Evolutionary conservation across 2,329 filamentous ascomycete genomes (phyloP).

Genomic region (Westerdykella ornata): DNA sequence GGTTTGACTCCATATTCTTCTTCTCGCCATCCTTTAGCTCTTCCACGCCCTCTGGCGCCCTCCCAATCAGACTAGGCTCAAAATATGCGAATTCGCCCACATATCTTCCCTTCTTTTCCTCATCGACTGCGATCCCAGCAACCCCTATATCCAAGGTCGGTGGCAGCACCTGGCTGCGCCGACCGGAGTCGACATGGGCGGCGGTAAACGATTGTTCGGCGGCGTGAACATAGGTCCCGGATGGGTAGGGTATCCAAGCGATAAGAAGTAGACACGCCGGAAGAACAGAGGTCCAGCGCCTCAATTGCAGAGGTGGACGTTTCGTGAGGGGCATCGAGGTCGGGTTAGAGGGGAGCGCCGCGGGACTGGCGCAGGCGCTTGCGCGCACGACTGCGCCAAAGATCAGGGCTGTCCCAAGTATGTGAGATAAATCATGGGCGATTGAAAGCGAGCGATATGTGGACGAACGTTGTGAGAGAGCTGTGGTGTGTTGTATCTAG

Average conservation of each 20-base stretch:
- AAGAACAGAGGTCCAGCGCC: conserved; percentile 60
- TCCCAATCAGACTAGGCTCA: conserved; percentile 57
- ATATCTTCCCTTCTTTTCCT: conserved; percentile 42
- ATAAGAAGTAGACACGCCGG: conserved; percentile 55
- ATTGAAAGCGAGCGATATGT: too few species aligned
- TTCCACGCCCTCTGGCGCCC: conserved; percentile 46
- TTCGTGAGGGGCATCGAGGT: conserved; percentile 41
- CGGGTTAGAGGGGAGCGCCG: too few species aligned
- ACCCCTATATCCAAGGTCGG: conserved; percentile 39
- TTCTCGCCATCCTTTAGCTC: conserved; percentile 60
- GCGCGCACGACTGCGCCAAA: too few species aligned
- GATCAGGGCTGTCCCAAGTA: too few species aligned
- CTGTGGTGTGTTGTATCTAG: too few species aligned
- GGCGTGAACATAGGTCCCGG: conserved; percentile 53
- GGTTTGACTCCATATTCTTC: conserved; percentile 52
- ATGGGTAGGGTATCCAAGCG: conserved; percentile 56
- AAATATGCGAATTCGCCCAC: conserved; percentile 57
- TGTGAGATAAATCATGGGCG: too few species aligned
- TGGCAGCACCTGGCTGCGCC: conserved; percentile 12
- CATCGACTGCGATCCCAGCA: conserved; percentile 3
- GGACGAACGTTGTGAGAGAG: too few species aligned
- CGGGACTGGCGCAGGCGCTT: too few species aligned
- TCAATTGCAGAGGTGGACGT: conserved; percentile 64
- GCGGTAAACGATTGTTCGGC: conserved; percentile 42
- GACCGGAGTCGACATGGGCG: conserved; percentile 10